Conservation (phyloP, 495 filamentous ascomycete genomes). For the Xylaria palmicola region DNA sequence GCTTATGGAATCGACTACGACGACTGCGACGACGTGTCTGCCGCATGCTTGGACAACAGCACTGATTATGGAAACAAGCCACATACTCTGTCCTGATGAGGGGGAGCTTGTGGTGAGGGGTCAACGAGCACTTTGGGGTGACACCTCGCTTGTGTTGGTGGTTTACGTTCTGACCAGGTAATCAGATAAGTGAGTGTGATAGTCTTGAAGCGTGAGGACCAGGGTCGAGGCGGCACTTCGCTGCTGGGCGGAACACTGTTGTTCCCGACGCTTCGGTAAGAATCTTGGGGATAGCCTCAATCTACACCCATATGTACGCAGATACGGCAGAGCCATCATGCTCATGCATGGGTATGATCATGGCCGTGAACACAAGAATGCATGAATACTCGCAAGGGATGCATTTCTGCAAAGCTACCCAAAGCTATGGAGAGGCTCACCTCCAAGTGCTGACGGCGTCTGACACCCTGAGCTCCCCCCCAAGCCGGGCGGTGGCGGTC, state of each 20-base stretch:
- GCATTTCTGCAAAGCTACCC: conserved; percentile 1
- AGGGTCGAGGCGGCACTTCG: background rate
- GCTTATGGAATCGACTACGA: background rate
- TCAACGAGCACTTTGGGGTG: background rate
- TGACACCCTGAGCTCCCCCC: no score
- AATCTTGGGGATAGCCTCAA: background rate
- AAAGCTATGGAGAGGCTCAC: background rate
- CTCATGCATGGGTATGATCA: background rate
- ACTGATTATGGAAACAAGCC: background rate
- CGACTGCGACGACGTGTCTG: background rate
- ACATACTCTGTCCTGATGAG: background rate
- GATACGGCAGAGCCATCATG: background rate
- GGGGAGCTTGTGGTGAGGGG: background rate
- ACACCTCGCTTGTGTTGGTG: background rate
- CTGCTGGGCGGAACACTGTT: background rate
- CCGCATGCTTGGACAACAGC: background rate
- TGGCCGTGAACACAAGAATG: background rate
- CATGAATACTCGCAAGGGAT: background rate
- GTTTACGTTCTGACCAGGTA: background rate
- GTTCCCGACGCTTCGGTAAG: background rate
- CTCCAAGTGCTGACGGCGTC: background rate
- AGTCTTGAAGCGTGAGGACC: background rate
- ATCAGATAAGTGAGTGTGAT: background rate
- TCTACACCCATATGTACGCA: background rate
- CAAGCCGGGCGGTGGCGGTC: no score